A percentile compares a stretch with the other conserved stretches of the same genome.
Evolutionary conservation across 2,329 filamentous ascomycete species (phyloP).

Genomic region (Colletotrichum sp.): DNA sequence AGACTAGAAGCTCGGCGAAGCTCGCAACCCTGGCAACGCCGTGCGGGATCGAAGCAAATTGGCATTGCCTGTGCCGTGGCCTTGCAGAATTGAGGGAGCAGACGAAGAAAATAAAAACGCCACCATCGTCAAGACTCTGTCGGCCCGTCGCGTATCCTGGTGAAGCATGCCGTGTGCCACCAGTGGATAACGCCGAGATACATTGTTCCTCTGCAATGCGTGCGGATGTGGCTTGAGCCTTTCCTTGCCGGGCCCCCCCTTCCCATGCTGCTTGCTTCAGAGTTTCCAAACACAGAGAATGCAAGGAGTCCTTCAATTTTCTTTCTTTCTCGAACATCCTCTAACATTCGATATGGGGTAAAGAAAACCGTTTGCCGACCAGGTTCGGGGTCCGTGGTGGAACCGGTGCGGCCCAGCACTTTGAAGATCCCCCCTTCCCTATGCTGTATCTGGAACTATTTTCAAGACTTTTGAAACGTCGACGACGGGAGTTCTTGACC

Average conservation of each 20-base stretch:
- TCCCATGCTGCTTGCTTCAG: background rate
- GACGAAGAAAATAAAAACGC: background rate
- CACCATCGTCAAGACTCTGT: background rate
- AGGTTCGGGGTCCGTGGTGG: background rate
- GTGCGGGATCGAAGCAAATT: background rate
- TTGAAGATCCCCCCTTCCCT: background rate
- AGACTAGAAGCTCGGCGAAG: background rate
- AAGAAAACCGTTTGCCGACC: background rate
- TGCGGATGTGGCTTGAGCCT: background rate
- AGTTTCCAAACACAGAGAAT: background rate
- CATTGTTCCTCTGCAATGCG: background rate
- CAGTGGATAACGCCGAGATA: background rate
- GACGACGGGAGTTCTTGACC: background rate
- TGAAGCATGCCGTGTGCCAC: background rate
- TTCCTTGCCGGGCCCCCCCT: background rate
- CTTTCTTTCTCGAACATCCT: constrained; percentile 6
- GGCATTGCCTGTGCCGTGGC: background rate
- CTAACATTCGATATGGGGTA: background rate
- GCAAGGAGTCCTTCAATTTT: background rate
- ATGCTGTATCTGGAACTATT: background rate
- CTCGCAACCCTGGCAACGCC: background rate
- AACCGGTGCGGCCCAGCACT: background rate
- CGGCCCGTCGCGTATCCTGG: background rate
- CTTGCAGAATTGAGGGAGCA: background rate
- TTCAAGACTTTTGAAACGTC: constrained; percentile 12